Base-by-base conservation (phyloP, 2,329 filamentous ascomycete genomes). In the Fonsecaea erecta region DNA sequence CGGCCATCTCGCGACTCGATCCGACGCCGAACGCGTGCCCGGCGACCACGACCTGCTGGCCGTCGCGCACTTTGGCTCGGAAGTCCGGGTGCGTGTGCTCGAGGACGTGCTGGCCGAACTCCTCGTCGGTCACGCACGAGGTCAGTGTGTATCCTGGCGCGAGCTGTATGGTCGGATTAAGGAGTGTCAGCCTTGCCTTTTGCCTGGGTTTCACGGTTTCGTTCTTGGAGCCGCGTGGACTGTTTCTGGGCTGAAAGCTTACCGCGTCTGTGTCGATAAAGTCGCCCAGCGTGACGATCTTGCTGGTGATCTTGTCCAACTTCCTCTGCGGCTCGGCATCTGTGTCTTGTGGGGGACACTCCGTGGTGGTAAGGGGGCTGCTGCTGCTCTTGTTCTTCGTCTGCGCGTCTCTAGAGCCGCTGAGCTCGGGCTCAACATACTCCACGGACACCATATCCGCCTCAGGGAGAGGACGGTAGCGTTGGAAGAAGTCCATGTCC, bases 71-170 rank as follows among this genome's bases (percentile, higher is more conserved):
- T 7, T 70, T 73, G 3, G 73, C 53, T 0, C 79, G 77, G 71
- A 83, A 82, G 1, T 75, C 71, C 0, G 80, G 80, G 60, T 79
- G 70, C 0, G 76, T 80, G 68, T 76, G 74, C 57, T 79, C 74
- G 1, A 82, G 72, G 55, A 79, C 82, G 60, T 81, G 77, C 2
- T 68, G 32, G 8, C 78, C 79, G 34, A 79, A 71, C 4, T 71
- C 74, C 63, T 77, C 74, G 28, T 77, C 74, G 4, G 71, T 71
- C 3, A 51, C 37, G 48, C 67, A 69, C 86, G 87, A 24, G 80
- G 80, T 91, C 91, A 96, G 6, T 94, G 86, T 54, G 85, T 81
- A 63, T 75, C 76, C 4, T 82, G 83, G 65, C 73, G 75, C 61
- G 77, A 71, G 63, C 8, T 63, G 52, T 16, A 4, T 9, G 28